Percentiles rank a stretch among this genome's conserved stretches.
phyloP scores from a whole-genome alignment of 2,329 filamentous ascomycete genomes.

The Aspergillus caelatus region DNA sequence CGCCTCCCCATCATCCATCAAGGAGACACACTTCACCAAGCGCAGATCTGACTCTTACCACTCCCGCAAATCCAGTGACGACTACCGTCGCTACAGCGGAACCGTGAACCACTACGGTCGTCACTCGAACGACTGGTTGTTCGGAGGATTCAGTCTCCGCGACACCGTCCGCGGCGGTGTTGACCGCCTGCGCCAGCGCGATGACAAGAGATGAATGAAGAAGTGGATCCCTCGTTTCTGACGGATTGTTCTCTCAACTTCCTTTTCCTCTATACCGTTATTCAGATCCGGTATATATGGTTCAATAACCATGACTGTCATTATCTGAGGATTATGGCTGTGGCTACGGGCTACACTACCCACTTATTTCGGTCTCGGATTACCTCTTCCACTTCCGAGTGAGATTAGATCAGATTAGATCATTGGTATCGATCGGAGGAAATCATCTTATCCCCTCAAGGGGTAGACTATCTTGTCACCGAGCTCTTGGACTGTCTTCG shows the following conservation, averaged over 20 bases:
- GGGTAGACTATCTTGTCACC: neutral
- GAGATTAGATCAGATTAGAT: neutral
- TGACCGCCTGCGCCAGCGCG: conserved; percentile 35
- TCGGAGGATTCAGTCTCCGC: conserved; percentile 51
- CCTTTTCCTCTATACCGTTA: neutral
- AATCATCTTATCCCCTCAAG: neutral
- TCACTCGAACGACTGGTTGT: conserved; percentile 56
- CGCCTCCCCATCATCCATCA: neutral
- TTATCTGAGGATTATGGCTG: neutral
- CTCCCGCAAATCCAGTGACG: conserved; percentile 32
- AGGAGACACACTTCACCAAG: conserved; percentile 19
- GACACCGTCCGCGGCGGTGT: conserved; percentile 48
- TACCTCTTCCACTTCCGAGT: neutral
- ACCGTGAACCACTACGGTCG: conserved; percentile 51
- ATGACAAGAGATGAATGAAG: conserved; percentile 30
- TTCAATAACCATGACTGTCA: neutral
- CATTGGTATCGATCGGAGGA: neutral
- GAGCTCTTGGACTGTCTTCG: neutral
- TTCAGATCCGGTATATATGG: neutral
- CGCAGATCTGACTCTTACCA: conserved; percentile 20
- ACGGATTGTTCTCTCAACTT: neutral
- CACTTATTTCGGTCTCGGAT: neutral
- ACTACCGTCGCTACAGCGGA: conserved; percentile 43
- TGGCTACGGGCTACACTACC: neutral
- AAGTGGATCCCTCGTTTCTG: neutral